These are phyloP conservation scores for Trametes polyzona DNA, from an alignment of 1,284 basidiomycete genomes.

Conservation along the genomic window DNA sequence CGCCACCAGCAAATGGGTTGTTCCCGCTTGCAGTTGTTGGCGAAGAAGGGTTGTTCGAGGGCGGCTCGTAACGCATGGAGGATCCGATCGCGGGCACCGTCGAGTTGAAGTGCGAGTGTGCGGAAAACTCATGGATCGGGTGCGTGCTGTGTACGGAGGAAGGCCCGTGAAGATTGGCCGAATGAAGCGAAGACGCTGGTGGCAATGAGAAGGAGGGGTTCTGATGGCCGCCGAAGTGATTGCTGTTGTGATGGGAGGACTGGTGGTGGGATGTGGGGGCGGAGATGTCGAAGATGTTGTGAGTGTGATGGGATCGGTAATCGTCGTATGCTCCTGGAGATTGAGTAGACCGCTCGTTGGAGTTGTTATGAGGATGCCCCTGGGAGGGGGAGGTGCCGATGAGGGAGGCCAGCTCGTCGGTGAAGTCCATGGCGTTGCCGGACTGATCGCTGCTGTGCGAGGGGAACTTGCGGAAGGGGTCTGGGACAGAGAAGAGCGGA, in stretches of 20 bases:
- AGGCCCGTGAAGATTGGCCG: slow-evolving; percentile 25
- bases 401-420: slow-evolving; percentile 65
- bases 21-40: slow-evolving; percentile 33
- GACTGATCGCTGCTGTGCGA: slow-evolving; percentile 24
- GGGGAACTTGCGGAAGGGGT: slow-evolving; percentile 56
- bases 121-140: slow-evolving; percentile 34
- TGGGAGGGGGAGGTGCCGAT: slow-evolving; percentile 46
- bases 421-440: slow-evolving; percentile 53
- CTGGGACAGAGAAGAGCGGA: slow-evolving; percentile 47
- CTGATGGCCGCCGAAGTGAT: slow-evolving; percentile 23
- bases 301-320: slow-evolving; percentile 46
- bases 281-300: slow-evolving; percentile 76
- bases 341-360: slow-evolving; percentile 47
- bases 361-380: slow-evolving; percentile 39
- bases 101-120: slow-evolving; percentile 54
- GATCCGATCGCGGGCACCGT: slow-evolving; percentile 64
- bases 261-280: slow-evolving; percentile 43
- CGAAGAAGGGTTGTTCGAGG: slow-evolving; percentile 43
- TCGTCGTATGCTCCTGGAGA: slow-evolving; percentile 40
- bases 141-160: slow-evolving; percentile 24
- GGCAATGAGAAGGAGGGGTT: slow-evolving; percentile 32
- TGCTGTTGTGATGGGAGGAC: slow-evolving; percentile 28
- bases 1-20: slow-evolving; percentile 27
- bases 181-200: slow-evolving; percentile 28
- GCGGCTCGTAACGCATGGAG: slow-evolving; percentile 55